These are phyloP conservation scores for Mycogone perniciosa DNA, from an alignment of 2,329 filamentous ascomycete species.

Conservation along the genomic window DNA sequence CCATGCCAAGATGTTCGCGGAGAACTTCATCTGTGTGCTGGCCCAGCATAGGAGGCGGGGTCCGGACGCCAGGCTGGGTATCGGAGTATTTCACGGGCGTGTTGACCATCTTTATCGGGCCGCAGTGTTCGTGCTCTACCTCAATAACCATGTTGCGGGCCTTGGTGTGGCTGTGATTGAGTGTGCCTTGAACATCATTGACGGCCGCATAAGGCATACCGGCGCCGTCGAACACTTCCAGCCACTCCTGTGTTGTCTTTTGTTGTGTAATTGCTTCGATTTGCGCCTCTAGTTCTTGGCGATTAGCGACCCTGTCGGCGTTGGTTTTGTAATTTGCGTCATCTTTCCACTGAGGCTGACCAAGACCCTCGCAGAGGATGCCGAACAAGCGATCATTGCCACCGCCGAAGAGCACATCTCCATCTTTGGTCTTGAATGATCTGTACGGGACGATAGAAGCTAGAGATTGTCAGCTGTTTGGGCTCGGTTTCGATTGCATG, in stretches of 20 bases:
- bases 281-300: constrained; percentile 66
- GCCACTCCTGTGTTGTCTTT: constrained; percentile 83
- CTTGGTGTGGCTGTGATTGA: constrained; percentile 77
- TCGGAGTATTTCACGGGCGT: constrained; percentile 93
- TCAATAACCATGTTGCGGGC: constrained; percentile 88
- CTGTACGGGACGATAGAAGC: constrained; percentile 96
- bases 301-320: constrained; percentile 58
- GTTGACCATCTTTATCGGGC: constrained; percentile 82
- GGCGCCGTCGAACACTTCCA: constrained; percentile 77
- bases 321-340: constrained; percentile 57
- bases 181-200: constrained; percentile 80
- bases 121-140: constrained; percentile 75
- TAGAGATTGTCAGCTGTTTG: not conserved
- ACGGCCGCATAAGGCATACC: constrained; percentile 91
- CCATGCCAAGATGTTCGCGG: constrained; percentile 54
- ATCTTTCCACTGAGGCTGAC: constrained; percentile 52
- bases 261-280: constrained; percentile 71
- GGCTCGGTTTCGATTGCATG: not conserved
- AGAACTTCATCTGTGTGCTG: constrained; percentile 81
- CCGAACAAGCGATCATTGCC: constrained; percentile 67
- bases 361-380: constrained; percentile 55
- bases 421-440: constrained; percentile 69
- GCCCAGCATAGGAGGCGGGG: constrained; percentile 75
- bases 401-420: constrained; percentile 63
- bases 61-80: constrained; percentile 67